Conservation (phyloP, 768 basidiomycete species). For the Rhodosporidiobolus sp. region DNA sequence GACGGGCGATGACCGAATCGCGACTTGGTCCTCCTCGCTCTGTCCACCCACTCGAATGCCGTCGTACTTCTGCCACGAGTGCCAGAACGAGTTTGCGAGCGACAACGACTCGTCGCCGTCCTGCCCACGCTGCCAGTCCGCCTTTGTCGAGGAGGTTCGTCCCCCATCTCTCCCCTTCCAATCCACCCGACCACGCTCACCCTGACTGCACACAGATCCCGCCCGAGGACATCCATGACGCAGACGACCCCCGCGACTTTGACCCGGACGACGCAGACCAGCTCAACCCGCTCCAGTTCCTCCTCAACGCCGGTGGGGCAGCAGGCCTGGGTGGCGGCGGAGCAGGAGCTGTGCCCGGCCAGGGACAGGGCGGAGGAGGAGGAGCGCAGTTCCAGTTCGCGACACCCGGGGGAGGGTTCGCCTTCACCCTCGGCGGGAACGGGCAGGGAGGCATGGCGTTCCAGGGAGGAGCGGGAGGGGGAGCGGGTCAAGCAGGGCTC, state of each 20-base stretch:
- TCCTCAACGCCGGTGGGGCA: too few species aligned
- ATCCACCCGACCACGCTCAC: background rate
- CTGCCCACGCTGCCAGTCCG: slow-evolving; percentile 4
- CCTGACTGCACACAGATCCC: background rate
- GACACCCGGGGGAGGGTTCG: background rate
- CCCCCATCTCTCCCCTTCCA: background rate
- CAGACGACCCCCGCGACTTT: slow-evolving; percentile 35
- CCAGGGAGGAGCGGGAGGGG: background rate
- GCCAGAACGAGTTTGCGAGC: slow-evolving; percentile 11
- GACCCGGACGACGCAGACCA: slow-evolving; percentile 29
- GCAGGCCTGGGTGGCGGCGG: too few species aligned
- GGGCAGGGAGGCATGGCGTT: too few species aligned
- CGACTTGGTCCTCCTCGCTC: background rate
- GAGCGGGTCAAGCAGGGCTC: background rate
- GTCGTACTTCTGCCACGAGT: slow-evolving; percentile 30
- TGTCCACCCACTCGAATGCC: background rate
- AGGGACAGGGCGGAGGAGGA: background rate
- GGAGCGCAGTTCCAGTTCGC: background rate
- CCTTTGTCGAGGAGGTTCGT: slow-evolving; percentile 10
- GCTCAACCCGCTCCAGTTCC: background rate
- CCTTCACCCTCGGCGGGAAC: background rate
- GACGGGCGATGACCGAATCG: too few species aligned
- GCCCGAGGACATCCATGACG: slow-evolving; percentile 3
- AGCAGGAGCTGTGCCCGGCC: background rate
- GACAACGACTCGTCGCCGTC: background rate